Percentiles rank a stretch among this genome's conserved stretches.
Evolutionary conservation across 495 filamentous ascomycete species (phyloP).

Genomic region (Xylaria scruposa): DNA sequence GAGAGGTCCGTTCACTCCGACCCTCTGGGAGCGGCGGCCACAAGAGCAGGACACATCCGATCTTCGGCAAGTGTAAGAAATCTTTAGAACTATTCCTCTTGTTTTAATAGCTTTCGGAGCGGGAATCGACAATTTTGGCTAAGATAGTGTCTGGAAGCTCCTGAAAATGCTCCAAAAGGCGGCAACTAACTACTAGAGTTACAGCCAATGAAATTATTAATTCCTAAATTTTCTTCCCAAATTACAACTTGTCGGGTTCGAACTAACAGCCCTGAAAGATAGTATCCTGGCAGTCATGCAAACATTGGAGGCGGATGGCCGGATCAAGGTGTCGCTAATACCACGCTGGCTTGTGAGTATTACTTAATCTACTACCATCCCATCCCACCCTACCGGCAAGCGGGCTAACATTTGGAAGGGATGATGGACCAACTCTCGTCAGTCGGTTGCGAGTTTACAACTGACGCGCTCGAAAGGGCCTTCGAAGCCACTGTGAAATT

Average conservation of each 20-base stretch:
- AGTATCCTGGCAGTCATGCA: slow-evolving; percentile 63
- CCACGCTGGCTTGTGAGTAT: slow-evolving; percentile 66
- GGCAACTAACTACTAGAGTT: slow-evolving; percentile 54
- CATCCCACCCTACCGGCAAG: slow-evolving; percentile 18
- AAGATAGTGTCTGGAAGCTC: background rate
- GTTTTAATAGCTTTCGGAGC: no score
- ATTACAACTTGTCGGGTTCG: no score
- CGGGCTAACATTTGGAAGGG: slow-evolving; percentile 33
- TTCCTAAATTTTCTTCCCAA: no score
- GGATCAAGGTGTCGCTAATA: slow-evolving; percentile 64
- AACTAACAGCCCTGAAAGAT: no score
- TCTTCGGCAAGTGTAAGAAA: slow-evolving; percentile 62
- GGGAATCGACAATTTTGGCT: background rate
- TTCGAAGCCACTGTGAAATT: slow-evolving; percentile 56
- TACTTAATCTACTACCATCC: background rate
- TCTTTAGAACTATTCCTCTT: slow-evolving; percentile 32
- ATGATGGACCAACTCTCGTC: slow-evolving; percentile 73
- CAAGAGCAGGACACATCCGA: slow-evolving; percentile 50
- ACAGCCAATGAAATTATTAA: no score
- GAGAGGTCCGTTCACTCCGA: slow-evolving; percentile 67
- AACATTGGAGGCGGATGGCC: slow-evolving; percentile 67
- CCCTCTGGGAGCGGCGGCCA: slow-evolving; percentile 62
- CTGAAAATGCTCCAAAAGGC: background rate
- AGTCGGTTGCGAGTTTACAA: slow-evolving; percentile 63
- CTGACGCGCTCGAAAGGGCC: slow-evolving; percentile 59